A percentile compares a stretch with the other conserved stretches of the same genome.
Conservation (phyloP, 257 asterid genomes). For the Jacaranda mimosifolia region DNA sequence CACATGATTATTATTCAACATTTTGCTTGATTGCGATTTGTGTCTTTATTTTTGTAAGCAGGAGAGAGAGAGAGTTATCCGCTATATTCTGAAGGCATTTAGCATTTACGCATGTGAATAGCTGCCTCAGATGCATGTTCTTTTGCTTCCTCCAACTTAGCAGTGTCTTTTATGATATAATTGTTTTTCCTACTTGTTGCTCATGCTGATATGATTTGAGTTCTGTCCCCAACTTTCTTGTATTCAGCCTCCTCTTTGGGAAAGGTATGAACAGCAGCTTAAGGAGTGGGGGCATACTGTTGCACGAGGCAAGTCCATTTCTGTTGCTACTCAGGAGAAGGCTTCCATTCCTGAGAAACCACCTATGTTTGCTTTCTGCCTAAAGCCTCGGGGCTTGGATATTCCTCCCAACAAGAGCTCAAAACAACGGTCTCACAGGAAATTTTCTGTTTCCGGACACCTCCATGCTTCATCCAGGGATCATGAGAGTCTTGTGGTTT, state of each 20-base stretch:
- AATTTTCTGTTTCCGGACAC: conserved; percentile 57
- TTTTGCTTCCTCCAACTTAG: neutral
- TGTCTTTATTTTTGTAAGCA: neutral
- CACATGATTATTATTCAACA: neutral
- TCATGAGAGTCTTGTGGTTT: conserved; percentile 53
- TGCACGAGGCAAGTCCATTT: conserved; percentile 46
- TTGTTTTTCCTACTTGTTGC: neutral
- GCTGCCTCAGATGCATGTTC: neutral
- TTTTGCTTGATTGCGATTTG: neutral
- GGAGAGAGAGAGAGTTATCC: neutral
- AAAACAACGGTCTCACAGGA: conserved; percentile 80
- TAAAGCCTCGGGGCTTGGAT: conserved; percentile 80
- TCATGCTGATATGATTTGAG: conserved; percentile 13
- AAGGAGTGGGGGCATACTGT: conserved; percentile 72
- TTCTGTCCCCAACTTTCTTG: conserved; percentile 15
- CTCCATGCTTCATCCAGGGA: conserved; percentile 53
- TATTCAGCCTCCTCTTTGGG: conserved; percentile 84
- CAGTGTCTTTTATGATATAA: conserved; percentile 5
- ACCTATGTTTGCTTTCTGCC: conserved; percentile 81
- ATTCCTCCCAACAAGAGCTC: conserved; percentile 71
- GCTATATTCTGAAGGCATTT: neutral
- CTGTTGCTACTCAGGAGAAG: conserved; percentile 56
- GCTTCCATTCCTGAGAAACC: conserved; percentile 61
- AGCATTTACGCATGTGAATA: neutral
- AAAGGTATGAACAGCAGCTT: conserved; percentile 68